phyloP scores from a whole-genome alignment of 1,284 basidiomycete genomes.

The Sporisorium exsertum region DNA sequence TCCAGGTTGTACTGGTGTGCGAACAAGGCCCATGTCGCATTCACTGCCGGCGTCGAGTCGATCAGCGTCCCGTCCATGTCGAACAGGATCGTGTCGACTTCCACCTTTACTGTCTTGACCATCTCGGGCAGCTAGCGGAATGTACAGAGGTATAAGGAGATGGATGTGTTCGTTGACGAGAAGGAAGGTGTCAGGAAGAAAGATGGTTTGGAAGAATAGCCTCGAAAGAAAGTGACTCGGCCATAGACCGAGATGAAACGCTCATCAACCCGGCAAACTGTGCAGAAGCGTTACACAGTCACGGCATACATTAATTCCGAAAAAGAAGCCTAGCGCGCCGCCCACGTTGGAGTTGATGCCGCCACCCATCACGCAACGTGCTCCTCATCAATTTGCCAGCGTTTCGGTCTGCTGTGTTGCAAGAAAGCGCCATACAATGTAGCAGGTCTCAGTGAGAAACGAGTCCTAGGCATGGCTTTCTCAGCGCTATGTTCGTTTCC shows the following conservation, averaged over 20 bases:
- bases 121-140: constrained; percentile 8
- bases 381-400: not conserved
- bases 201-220: not conserved
- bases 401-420: not conserved
- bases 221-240: constrained; percentile 2
- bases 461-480: no score
- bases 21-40: constrained; percentile 64
- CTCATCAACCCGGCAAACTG: no score
- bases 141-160: no score
- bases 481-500: not conserved
- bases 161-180: not conserved
- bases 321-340: not conserved
- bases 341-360: not conserved
- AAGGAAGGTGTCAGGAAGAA: not conserved
- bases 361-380: constrained; percentile 11
- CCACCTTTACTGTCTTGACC: constrained; percentile 43
- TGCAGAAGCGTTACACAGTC: not conserved
- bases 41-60: constrained; percentile 67
- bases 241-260: not conserved
- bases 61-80: constrained; percentile 69
- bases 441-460: no score
- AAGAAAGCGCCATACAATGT: not conserved
- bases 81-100: constrained; percentile 65
- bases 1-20: constrained; percentile 64
- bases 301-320: not conserved